phyloP scores from a whole-genome alignment of 2,329 filamentous ascomycete genomes.

The Leptodontidium sp. region DNA sequence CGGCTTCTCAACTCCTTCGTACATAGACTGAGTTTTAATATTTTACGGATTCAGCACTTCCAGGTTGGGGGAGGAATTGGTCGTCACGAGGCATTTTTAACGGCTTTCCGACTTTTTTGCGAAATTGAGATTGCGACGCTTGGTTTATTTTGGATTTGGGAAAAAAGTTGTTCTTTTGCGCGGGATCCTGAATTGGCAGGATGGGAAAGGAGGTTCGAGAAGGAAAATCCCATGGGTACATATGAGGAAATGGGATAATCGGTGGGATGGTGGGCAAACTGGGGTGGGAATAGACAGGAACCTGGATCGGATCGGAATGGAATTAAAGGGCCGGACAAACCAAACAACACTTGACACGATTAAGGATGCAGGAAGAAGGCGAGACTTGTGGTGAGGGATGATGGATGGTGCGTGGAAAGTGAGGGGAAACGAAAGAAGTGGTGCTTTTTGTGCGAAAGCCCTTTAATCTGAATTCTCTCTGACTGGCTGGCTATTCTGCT shows the following conservation, averaged over 20 bases:
- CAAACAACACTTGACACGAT: slow-evolving; percentile 12
- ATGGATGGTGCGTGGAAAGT: neutral
- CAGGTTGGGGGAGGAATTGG: slow-evolving; percentile 17
- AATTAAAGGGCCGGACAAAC: neutral
- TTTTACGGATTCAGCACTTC: slow-evolving; percentile 6
- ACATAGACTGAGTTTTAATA: slow-evolving; percentile 37
- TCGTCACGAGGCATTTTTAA: slow-evolving; percentile 10
- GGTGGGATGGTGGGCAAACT: neutral
- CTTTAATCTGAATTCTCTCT: slow-evolving; percentile 3
- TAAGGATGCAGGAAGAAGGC: neutral
- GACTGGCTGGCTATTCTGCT: slow-evolving; percentile 8
- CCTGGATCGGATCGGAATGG: slow-evolving; percentile 6
- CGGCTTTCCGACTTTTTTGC: slow-evolving; percentile 8
- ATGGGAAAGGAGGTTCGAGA: neutral
- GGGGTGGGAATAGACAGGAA: slow-evolving; percentile 13
- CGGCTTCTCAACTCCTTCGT: slow-evolving; percentile 31
- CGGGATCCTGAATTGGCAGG: neutral
- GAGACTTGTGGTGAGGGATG: neutral
- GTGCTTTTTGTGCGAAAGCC: slow-evolving; percentile 1
- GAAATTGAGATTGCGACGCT: slow-evolving; percentile 22
- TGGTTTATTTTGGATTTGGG: slow-evolving; percentile 24
- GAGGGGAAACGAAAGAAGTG: neutral
- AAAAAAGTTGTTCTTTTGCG: slow-evolving; percentile 22
- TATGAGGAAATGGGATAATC: slow-evolving; percentile 23
- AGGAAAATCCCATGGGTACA: slow-evolving; percentile 21